Evolutionary conservation across 257 asterid genomes (phyloP), one percentile per base, ranked within the genome.

Genomic region (Fraxinus pennsylvanica): DNA sequence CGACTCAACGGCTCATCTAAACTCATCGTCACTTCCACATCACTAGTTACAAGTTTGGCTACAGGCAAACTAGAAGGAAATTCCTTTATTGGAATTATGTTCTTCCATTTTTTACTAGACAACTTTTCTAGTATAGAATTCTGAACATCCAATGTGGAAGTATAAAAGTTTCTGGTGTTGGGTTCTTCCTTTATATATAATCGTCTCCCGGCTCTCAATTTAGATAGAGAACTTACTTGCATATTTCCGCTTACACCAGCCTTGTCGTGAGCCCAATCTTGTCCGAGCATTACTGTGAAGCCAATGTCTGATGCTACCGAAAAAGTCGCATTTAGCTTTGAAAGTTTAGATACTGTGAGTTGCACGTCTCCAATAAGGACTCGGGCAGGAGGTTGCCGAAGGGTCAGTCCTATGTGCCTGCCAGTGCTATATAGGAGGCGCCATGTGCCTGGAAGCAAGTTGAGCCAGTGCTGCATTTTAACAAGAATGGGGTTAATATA

Each of bases 401-500:
- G 90, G 81, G 98, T 95, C 57, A 93, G 82, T 33, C 98, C 99
- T 68, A 95, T 82, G 78, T 95, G 99, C 78, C 89, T 86, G 57
- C 99, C 99, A 0, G 99, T 95, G 87, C 90, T 86, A 65, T 91
- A 93, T 72, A 95, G 85, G 74, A 95, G 93, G 29, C 99, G 97
- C 99, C 99, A 95, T 68, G 90, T 93, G 29, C 99, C 99, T 76
- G 96, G 98, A 68, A 93, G 87, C 81, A 85, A 59, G 70, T 87
- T 86, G 80, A 93, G 68, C 99, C 99, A 95, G 75, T 87, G 72
- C 99, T 95, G 96, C 83, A 84, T n/a, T 41, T 50, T 59, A 2
- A 29, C 33, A 39, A 7, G 6, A 41, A 74, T 1, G n/a, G 21
- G 39, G 67, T 76, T 45, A 5, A 69, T 13, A 77, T 38, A 39